Evolutionary conservation across 2,329 filamentous ascomycete species (phyloP).

Genomic region (Monosporascus cannonballus): DNA sequence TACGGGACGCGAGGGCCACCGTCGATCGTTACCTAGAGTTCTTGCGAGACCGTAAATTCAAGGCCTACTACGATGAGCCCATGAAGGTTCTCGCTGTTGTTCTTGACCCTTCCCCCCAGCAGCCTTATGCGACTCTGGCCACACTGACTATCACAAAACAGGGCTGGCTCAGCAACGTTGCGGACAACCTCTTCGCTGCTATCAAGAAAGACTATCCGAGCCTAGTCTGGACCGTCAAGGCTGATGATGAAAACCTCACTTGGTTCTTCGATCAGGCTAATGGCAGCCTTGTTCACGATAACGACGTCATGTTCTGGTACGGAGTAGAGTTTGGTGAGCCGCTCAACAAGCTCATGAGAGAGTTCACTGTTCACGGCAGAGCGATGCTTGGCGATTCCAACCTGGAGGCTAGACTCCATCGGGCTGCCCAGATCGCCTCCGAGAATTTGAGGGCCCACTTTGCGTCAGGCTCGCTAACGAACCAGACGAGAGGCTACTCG

Average conservation of each 20-base stretch:
- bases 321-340: conserved; percentile 77
- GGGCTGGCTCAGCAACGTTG: conserved; percentile 89
- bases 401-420: conserved; percentile 76
- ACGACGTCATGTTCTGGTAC: conserved; percentile 95
- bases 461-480: conserved; percentile 37
- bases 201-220: conserved; percentile 92
- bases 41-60: conserved; percentile 72
- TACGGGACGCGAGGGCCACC: conserved; percentile 73
- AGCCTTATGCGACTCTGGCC: conserved; percentile 72
- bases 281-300: conserved; percentile 78
- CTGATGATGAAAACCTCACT: conserved; percentile 91
- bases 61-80: conserved; percentile 87
- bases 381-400: conserved; percentile 87
- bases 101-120: conserved; percentile 62
- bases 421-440: conserved; percentile 66
- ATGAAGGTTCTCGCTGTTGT: conserved; percentile 93
- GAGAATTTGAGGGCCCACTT: conserved; percentile 37
- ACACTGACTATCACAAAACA: conserved; percentile 91
- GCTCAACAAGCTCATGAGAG: conserved; percentile 74
- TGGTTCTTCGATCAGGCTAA: conserved; percentile 99
- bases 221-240: conserved; percentile 93
- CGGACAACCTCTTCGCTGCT: conserved; percentile 88
- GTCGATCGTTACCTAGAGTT: conserved; percentile 83
- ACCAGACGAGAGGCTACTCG: conserved; percentile 62
- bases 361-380: conserved; percentile 76